Conservation (phyloP, 225 moss, liverwort and hornwort species). For the Pseudoscleropodium purum region DNA sequence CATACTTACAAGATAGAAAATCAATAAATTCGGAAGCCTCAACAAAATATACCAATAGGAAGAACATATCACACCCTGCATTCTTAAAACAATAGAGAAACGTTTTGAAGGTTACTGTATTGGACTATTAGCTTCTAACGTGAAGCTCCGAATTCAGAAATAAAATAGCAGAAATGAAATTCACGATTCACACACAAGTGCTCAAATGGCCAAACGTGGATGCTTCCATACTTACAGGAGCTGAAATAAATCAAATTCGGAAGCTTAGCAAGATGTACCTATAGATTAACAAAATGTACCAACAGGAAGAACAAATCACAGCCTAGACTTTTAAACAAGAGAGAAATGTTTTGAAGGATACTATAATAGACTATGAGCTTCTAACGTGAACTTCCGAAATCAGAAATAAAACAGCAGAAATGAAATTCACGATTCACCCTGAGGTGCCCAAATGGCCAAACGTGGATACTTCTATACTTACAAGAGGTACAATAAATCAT, state of each 20-base stretch:
- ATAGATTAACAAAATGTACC: background rate
- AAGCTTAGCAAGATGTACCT: background rate
- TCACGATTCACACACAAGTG: background rate
- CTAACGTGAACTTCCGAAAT: background rate
- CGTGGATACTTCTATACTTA: too few species aligned
- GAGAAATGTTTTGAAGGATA: too few species aligned
- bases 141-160: background rate
- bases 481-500: background rate
- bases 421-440: background rate
- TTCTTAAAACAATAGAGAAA: background rate
- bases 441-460: background rate
- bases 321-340: background rate
- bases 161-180: background rate
- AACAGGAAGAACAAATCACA: background rate
- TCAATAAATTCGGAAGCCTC: background rate
- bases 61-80: background rate
- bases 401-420: background rate
- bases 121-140: too few species aligned
- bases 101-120: background rate
- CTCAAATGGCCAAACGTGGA: background rate
- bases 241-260: background rate
- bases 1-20: too few species aligned
- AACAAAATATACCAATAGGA: background rate
- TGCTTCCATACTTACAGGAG: background rate
- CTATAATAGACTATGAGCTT: background rate